These are phyloP conservation scores for Hordeum marinum DNA, from an alignment of 176 grass and related monocot genomes.

Conservation along the genomic window DNA sequence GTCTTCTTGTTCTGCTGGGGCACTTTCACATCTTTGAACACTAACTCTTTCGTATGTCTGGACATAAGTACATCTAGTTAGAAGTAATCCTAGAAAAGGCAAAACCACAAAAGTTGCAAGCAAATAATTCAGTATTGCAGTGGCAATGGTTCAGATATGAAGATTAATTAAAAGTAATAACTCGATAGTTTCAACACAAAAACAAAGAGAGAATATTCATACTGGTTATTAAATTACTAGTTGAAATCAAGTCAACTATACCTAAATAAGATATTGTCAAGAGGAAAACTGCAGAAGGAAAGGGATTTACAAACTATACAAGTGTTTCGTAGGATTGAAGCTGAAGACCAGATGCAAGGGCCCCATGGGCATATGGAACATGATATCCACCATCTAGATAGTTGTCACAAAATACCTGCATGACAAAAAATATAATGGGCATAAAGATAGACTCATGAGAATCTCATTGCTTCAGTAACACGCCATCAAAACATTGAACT, in stretches of 20 bases:
- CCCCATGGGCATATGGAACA: slow-evolving; percentile 89
- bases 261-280: neutral
- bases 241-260: neutral
- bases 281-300: neutral
- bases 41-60: slow-evolving; percentile 90
- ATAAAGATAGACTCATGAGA: neutral
- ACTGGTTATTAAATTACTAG: neutral
- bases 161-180: neutral
- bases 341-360: slow-evolving; percentile 82
- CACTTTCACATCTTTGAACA: slow-evolving; percentile 81
- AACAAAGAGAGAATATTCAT: neutral
- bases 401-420: slow-evolving; percentile 94
- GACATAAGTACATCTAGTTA: slow-evolving; percentile 9
- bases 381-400: slow-evolving; percentile 99
- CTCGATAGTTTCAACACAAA: neutral
- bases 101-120: neutral
- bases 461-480: neutral
- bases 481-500: neutral
- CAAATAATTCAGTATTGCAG: neutral
- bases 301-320: slow-evolving; percentile 42
- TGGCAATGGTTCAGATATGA: neutral
- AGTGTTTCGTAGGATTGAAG: slow-evolving; percentile 84
- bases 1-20: slow-evolving; percentile 27
- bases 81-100: slow-evolving; percentile 8
- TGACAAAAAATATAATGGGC: neutral